These are phyloP conservation scores for Pilobolus umbonatus DNA, from an alignment of 192 early-diverging fungal species.

Conservation along the genomic window DNA sequence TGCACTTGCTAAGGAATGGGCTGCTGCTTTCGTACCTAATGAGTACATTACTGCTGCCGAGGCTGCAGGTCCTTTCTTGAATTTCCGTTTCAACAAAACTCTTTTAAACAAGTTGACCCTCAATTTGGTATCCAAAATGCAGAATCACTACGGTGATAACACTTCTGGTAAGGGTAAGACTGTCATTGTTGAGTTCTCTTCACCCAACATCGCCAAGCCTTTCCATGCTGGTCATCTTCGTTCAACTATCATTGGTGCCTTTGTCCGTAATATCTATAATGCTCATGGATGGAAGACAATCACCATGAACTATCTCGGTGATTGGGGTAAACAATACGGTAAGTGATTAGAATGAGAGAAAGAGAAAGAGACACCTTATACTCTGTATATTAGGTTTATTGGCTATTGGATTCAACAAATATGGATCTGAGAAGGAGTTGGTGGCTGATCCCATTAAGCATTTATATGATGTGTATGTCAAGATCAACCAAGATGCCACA, in stretches of 20 bases:
- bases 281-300: constrained; percentile 90
- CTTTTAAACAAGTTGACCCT: constrained; percentile 51
- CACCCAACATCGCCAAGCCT: constrained; percentile 98
- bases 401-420: constrained; percentile 81
- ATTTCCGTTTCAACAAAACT: constrained; percentile 64
- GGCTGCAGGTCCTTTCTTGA: constrained; percentile 68
- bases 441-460: constrained; percentile 82
- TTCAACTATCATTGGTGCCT: constrained; percentile 95
- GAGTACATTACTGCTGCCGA: constrained; percentile 46
- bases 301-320: constrained; percentile 95
- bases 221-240: constrained; percentile 98
- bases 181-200: constrained; percentile 87
- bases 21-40: constrained; percentile 56
- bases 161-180: constrained; percentile 62
- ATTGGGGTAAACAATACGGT: constrained; percentile 99
- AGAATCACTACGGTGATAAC: constrained; percentile 57
- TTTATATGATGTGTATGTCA: constrained; percentile 89
- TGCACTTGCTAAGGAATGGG: constrained; percentile 58
- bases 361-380: not conserved
- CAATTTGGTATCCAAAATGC: constrained; percentile 44
- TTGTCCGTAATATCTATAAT: constrained; percentile 76
- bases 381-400: constrained; percentile 81
- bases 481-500: constrained; percentile 72
- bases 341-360: constrained; percentile 25
- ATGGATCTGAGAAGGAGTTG: constrained; percentile 78